Evolutionary conservation across 2,329 filamentous ascomycete species (phyloP).

Genomic region (Ustilaginoidea virens): DNA sequence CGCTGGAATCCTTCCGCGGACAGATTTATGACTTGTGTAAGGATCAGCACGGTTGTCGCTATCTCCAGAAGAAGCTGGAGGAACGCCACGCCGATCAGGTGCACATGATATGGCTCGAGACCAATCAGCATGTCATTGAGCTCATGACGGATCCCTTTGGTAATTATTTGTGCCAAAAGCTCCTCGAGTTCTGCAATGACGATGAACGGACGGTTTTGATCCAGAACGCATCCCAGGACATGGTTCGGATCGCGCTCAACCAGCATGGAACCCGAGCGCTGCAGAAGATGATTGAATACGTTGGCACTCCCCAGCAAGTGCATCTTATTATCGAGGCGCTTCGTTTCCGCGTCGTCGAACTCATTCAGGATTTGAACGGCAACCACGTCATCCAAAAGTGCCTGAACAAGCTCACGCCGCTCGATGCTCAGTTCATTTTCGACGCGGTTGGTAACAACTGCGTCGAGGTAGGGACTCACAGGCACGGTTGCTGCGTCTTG

Average conservation of each 20-base stretch:
- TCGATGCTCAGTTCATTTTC: conserved; percentile 91
- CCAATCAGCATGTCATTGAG: conserved; percentile 84
- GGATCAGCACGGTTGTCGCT: conserved; percentile 94
- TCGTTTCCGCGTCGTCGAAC: conserved; percentile 68
- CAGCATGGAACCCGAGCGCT: conserved; percentile 92
- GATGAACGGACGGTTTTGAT: conserved; percentile 89
- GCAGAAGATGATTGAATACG: conserved; percentile 99
- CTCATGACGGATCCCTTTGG: conserved; percentile 98
- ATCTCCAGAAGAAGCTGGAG: conserved; percentile 93
- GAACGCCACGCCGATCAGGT: conserved; percentile 71
- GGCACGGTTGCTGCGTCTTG: conserved; percentile 93
- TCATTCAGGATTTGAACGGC: conserved; percentile 95
- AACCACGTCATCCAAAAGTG: conserved; percentile 99
- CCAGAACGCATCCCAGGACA: conserved; percentile 71
- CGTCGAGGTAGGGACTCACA: conserved; percentile 85
- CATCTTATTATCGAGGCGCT: conserved; percentile 78
- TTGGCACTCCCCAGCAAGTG: conserved; percentile 73
- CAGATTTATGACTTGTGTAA: conserved; percentile 88
- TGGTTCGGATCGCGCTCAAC: conserved; percentile 89
- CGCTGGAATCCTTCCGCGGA: conserved; percentile 64
- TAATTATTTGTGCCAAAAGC: conserved; percentile 98
- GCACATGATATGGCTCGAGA: conserved; percentile 89
- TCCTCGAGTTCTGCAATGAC: conserved; percentile 88
- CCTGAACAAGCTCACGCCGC: conserved; percentile 75
- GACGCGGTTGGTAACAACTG: conserved; percentile 80